A percentile compares a stretch with the other conserved stretches of the same genome.
Conservation (phyloP, 1,284 basidiomycete species). For the Cryptococcus sp. region DNA sequence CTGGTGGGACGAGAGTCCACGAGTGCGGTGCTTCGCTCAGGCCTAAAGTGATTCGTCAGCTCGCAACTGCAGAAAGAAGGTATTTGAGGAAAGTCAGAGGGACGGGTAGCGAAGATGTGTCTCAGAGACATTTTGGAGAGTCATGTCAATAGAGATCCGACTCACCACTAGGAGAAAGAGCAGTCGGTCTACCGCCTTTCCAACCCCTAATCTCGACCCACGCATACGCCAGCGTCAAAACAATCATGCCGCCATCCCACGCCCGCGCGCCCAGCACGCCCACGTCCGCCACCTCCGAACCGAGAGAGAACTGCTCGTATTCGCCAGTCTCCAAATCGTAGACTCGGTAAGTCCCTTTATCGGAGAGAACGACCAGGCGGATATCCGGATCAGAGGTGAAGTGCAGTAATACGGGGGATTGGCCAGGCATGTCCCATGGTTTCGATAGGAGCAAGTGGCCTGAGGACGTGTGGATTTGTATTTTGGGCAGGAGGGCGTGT, state of each 20-base stretch:
- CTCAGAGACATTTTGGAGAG: conserved; percentile 15
- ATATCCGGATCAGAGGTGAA: conserved; percentile 55
- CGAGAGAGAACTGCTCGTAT: conserved; percentile 82
- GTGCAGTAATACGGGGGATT: conserved; percentile 41
- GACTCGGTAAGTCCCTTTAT: conserved; percentile 86
- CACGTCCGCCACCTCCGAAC: conserved; percentile 77
- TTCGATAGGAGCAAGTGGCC: conserved; percentile 55
- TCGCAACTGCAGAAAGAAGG: not conserved
- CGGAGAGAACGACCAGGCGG: conserved; percentile 79
- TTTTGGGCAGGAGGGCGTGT: conserved; percentile 64
- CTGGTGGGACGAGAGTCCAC: conserved; percentile 85
- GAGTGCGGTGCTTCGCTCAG: conserved; percentile 73
- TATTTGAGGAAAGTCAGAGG: no score
- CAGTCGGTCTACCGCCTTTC: conserved; percentile 69
- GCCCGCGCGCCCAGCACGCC: conserved; percentile 84
- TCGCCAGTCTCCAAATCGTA: conserved; percentile 75
- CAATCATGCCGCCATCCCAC: conserved; percentile 83
- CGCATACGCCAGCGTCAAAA: conserved; percentile 72
- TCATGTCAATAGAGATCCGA: conserved; percentile 21
- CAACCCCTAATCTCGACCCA: conserved; percentile 84
- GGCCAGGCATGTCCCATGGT: conserved; percentile 41
- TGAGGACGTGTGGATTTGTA: conserved; percentile 58
- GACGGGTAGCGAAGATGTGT: not conserved
- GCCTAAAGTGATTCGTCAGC: conserved; percentile 53
- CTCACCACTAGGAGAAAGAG: conserved; percentile 69